Percentiles rank a stretch among this genome's conserved stretches.
Evolutionary conservation across 1,139 yeast species (phyloP).

Genomic region (Meyerozyma guilliermondii): DNA sequence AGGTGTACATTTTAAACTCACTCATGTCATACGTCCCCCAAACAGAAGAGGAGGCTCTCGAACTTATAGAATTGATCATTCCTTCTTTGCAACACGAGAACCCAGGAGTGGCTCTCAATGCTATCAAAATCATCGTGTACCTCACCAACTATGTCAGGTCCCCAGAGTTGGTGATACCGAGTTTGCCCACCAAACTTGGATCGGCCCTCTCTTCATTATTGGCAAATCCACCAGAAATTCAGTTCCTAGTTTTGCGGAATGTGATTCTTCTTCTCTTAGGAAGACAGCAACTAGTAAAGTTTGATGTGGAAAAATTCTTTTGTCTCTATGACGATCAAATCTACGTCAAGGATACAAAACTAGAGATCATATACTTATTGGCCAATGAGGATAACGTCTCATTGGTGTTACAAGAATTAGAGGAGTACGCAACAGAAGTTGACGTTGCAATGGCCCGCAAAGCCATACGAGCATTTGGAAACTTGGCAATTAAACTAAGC

Average conservation of each 20-base stretch:
- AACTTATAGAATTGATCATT: conserved; percentile 59
- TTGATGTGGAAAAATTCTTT: conserved; percentile 75
- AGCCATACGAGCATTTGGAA: conserved; percentile 86
- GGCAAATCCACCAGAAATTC: conserved; percentile 78
- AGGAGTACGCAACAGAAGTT: conserved; percentile 82
- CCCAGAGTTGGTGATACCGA: conserved; percentile 42
- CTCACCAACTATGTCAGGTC: conserved; percentile 59
- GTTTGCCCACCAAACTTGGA: conserved; percentile 59
- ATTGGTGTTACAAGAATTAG: conserved; percentile 67
- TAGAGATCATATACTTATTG: conserved; percentile 77
- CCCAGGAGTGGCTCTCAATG: conserved; percentile 74
- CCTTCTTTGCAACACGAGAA: conserved; percentile 81
- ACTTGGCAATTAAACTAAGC: conserved; percentile 69
- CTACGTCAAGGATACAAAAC: conserved; percentile 83
- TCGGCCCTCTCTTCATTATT: conserved; percentile 67
- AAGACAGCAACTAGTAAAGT: conserved; percentile 52
- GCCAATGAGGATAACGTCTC: conserved; percentile 63
- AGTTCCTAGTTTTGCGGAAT: conserved; percentile 77
- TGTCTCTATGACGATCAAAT: conserved; percentile 82
- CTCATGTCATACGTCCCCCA: conserved; percentile 71
- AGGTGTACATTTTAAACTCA: conserved; percentile 63
- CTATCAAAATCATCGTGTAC: conserved; percentile 69
- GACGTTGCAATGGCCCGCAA: conserved; percentile 83
- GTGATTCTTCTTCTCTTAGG: conserved; percentile 71
- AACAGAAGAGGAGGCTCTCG: conserved; percentile 57